Percentiles rank a stretch among this genome's conserved stretches.
Evolutionary conservation across 768 basidiomycete genomes (phyloP).

Genomic region (Agaricus subrufescens): DNA sequence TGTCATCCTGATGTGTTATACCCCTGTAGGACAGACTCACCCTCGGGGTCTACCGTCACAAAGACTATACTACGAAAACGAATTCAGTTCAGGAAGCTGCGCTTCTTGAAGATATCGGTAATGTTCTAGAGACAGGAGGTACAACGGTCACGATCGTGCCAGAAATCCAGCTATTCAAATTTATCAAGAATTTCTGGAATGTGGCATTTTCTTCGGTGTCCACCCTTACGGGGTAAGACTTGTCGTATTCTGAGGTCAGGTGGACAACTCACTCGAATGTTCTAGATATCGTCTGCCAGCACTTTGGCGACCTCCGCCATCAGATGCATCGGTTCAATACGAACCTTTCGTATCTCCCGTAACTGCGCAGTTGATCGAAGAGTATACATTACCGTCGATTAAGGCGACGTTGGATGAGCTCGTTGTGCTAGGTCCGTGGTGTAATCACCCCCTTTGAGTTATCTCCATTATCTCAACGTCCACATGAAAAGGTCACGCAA

Average conservation of each 20-base stretch:
- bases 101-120: constrained; percentile 40
- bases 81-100: constrained; percentile 40
- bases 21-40: constrained; percentile 40
- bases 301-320: constrained; percentile 44
- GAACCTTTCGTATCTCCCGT: constrained; percentile 21
- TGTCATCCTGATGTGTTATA: background rate
- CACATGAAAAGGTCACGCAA: constrained; percentile 28
- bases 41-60: constrained; percentile 52
- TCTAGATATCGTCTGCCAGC: constrained; percentile 40
- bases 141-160: constrained; percentile 40
- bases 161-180: constrained; percentile 62
- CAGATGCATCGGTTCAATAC: constrained; percentile 29
- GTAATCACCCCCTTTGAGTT: background rate
- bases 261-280: too few species aligned
- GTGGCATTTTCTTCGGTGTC: constrained; percentile 48
- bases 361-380: constrained; percentile 26
- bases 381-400: constrained; percentile 30
- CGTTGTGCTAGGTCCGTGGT: constrained; percentile 23
- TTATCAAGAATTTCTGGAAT: constrained; percentile 64
- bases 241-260: background rate
- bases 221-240: constrained; percentile 39
- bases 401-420: constrained; percentile 37
- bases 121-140: constrained; percentile 43
- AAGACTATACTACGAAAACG: constrained; percentile 30
- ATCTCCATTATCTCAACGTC: background rate